These are phyloP conservation scores for Heliocybe sulcata DNA, from an alignment of 1,284 basidiomycete species.

Conservation along the genomic window DNA sequence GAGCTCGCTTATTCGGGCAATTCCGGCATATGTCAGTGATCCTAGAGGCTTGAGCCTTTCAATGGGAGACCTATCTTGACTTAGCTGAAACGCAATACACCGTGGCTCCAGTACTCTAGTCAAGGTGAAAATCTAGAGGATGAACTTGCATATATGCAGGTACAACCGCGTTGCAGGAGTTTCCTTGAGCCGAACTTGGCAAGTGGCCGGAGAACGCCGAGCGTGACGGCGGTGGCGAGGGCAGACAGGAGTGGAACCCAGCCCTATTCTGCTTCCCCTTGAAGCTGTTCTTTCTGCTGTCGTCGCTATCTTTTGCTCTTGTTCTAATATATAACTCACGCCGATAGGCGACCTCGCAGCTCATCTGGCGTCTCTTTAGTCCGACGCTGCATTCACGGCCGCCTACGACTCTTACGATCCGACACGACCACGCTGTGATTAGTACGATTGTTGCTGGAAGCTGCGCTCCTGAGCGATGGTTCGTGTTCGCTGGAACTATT, in stretches of 20 bases:
- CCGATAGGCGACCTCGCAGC: background rate
- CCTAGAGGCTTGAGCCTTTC: too few relatives aligned
- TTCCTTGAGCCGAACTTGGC: too few relatives aligned
- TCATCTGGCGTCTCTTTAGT: background rate
- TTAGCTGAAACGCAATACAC: too few relatives aligned
- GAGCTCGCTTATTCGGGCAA: too few relatives aligned
- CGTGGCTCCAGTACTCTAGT: too few relatives aligned
- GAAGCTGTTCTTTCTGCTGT: background rate
- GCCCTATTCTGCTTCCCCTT: background rate
- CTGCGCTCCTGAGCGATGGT: background rate
- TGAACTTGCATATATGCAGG: too few relatives aligned
- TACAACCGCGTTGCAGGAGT: background rate
- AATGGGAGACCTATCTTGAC: too few relatives aligned
- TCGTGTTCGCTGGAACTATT: background rate
- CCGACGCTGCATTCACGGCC: background rate
- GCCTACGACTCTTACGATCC: background rate
- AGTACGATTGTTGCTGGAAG: background rate
- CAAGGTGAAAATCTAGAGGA: too few relatives aligned
- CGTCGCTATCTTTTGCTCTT: conserved; percentile 1
- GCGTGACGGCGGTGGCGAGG: background rate
- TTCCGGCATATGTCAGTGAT: too few relatives aligned
- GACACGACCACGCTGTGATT: conserved; percentile 1
- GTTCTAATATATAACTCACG: background rate
- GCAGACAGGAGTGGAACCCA: background rate
- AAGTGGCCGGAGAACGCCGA: background rate